A percentile compares a stretch with the other conserved stretches of the same genome.
Evolutionary conservation across 2,329 filamentous ascomycete genomes (phyloP).

Genomic region (Parascedosporium putredinis): DNA sequence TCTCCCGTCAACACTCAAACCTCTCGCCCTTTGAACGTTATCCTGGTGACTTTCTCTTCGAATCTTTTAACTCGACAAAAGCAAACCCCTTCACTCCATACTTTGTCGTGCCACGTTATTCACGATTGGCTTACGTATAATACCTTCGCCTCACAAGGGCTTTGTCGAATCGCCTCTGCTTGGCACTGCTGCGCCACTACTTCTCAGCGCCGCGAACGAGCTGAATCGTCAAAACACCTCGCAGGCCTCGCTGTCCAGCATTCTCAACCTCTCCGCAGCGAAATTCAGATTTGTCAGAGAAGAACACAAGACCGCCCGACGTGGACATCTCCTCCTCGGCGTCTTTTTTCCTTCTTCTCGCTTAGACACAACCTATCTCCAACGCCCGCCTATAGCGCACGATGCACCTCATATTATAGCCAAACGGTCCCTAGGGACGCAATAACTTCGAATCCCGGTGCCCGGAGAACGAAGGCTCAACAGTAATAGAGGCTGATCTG

Average conservation of each 20-base stretch:
- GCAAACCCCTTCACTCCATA: background rate
- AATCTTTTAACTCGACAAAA: too few species aligned
- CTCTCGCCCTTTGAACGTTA: background rate
- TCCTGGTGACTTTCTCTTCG: background rate
- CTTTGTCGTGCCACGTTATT: background rate
- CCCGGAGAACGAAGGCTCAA: background rate
- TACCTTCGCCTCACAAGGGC: background rate
- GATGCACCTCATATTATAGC: constrained; percentile 21
- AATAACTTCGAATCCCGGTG: background rate
- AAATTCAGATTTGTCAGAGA: too few species aligned
- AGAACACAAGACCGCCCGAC: too few species aligned
- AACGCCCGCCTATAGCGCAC: constrained; percentile 10
- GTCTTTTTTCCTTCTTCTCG: background rate
- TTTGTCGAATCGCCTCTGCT: background rate
- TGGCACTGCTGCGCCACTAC: background rate
- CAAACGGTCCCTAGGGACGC: constrained; percentile 11
- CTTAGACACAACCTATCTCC: background rate
- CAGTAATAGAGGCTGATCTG: background rate
- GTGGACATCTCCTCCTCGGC: background rate
- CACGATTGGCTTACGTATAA: background rate
- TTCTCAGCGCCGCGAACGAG: background rate
- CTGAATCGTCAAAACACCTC: background rate
- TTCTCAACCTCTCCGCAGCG: too few species aligned
- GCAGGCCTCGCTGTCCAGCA: too few species aligned
- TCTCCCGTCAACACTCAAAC: constrained; percentile 6